These are phyloP conservation scores for Phytophthora pistaciae DNA, from an alignment of 352 stramenopile species.

Conservation along the genomic window DNA sequence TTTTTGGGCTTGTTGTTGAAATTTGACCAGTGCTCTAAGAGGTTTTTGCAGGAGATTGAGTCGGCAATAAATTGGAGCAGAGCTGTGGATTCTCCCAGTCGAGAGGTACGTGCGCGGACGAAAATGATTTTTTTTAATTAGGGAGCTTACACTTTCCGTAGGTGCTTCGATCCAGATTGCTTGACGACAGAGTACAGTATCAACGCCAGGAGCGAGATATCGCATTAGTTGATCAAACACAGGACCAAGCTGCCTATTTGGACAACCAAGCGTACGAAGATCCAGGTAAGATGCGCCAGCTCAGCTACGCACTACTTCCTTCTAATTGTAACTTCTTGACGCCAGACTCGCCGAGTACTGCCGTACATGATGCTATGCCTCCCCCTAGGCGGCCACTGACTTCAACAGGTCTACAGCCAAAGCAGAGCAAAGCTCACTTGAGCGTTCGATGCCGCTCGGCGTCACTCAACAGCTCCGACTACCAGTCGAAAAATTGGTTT, in stretches of 20 bases:
- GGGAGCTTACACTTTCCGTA: slow-evolving; percentile 3
- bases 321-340: background rate
- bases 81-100: slow-evolving; percentile 1
- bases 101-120: too few species aligned
- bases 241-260: slow-evolving; percentile 4
- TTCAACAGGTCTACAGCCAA: slow-evolving; percentile 14
- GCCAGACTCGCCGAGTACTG: slow-evolving; percentile 11
- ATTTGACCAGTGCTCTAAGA: background rate
- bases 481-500: slow-evolving; percentile 38
- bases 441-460: slow-evolving; percentile 23
- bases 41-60: slow-evolving; percentile 29
- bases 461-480: slow-evolving; percentile 13
- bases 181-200: slow-evolving; percentile 10
- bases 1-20: background rate
- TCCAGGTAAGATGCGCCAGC: slow-evolving; percentile 10
- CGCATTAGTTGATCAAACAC: background rate
- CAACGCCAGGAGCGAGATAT: slow-evolving; percentile 8
- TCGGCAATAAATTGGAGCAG: slow-evolving; percentile 30
- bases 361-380: slow-evolving; percentile 31
- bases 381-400: slow-evolving; percentile 29
- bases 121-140: background rate
- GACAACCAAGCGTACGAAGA: slow-evolving; percentile 20
- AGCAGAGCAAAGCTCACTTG: slow-evolving; percentile 25
- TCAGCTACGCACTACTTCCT: background rate
- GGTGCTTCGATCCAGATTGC: slow-evolving; percentile 21